A percentile compares a stretch with the other conserved stretches of the same genome.
phyloP scores from a whole-genome alignment of 768 basidiomycete species.

The Gymnopilus dilepis region DNA sequence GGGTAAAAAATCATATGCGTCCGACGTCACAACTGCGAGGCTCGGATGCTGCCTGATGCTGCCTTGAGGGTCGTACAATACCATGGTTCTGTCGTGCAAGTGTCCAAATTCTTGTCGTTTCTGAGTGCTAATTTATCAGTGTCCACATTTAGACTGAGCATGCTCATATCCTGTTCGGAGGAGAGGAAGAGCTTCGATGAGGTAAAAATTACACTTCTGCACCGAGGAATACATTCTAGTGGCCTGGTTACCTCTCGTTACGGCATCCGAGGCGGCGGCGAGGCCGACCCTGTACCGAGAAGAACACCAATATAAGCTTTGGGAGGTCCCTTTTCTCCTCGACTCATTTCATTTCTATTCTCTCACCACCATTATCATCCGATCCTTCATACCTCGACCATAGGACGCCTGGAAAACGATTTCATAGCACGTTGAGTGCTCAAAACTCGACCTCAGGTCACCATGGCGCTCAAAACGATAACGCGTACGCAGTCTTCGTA shows the following conservation, averaged over 20 bases:
- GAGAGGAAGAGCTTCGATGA: too few relatives aligned
- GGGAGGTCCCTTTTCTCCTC: background rate
- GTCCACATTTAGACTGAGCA: too few relatives aligned
- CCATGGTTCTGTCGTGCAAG: too few relatives aligned
- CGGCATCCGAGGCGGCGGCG: constrained; percentile 5
- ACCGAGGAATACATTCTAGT: background rate
- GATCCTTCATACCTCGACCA: too few relatives aligned
- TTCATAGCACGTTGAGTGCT: too few relatives aligned
- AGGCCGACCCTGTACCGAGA: constrained; percentile 3
- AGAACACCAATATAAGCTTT: constrained; percentile 1
- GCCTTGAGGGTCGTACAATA: too few relatives aligned
- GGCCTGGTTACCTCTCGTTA: background rate
- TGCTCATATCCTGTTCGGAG: background rate
- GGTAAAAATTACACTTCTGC: too few relatives aligned
- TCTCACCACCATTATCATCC: background rate
- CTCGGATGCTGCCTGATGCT: too few relatives aligned
- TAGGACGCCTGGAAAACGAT: too few relatives aligned
- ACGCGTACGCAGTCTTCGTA: background rate
- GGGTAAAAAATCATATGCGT: background rate
- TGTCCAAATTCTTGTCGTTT: too few relatives aligned
- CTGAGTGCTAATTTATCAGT: too few relatives aligned
- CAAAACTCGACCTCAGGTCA: background rate
- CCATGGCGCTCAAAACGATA: constrained; percentile 1
- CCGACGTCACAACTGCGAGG: background rate
- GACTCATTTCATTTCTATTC: background rate